Conservation (phyloP, 768 basidiomycete genomes). For the Russula virescens region DNA sequence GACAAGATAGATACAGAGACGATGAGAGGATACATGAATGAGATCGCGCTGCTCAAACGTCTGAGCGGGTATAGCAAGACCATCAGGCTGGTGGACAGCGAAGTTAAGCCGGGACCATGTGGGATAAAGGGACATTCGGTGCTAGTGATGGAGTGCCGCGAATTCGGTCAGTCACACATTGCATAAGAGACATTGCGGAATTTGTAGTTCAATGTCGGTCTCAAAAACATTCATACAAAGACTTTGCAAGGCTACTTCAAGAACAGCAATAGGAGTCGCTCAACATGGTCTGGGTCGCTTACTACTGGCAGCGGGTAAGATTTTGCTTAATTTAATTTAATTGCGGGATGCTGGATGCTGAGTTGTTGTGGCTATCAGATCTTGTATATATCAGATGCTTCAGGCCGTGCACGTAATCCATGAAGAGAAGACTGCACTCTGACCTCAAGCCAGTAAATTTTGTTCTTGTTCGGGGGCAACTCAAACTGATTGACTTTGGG, state of each 20-base stretch:
- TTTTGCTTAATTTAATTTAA: not conserved
- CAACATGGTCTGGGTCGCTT: slow-evolving; percentile 91
- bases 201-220: not conserved
- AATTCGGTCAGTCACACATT: slow-evolving; percentile 45
- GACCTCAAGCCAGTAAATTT: slow-evolving; percentile 99
- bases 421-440: slow-evolving; percentile 94
- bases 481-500: slow-evolving; percentile 99
- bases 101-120: slow-evolving; percentile 66
- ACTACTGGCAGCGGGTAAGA: slow-evolving; percentile 95
- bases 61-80: slow-evolving; percentile 91
- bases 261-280: slow-evolving; percentile 80
- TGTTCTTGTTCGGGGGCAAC: slow-evolving; percentile 87
- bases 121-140: slow-evolving; percentile 70
- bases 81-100: slow-evolving; percentile 86
- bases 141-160: slow-evolving; percentile 96
- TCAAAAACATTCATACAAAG: slow-evolving; percentile 33
- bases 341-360: not conserved
- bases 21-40: slow-evolving; percentile 91
- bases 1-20: slow-evolving; percentile 87
- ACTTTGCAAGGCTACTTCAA: slow-evolving; percentile 75
- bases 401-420: slow-evolving; percentile 98
- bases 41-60: slow-evolving; percentile 89
- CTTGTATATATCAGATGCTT: too few relatives aligned
- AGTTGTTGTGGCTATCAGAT: slow-evolving; percentile 11
- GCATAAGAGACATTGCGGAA: not conserved